Conservation (phyloP, 2,329 filamentous ascomycete species). For the Colletotrichum coccodes region DNA sequence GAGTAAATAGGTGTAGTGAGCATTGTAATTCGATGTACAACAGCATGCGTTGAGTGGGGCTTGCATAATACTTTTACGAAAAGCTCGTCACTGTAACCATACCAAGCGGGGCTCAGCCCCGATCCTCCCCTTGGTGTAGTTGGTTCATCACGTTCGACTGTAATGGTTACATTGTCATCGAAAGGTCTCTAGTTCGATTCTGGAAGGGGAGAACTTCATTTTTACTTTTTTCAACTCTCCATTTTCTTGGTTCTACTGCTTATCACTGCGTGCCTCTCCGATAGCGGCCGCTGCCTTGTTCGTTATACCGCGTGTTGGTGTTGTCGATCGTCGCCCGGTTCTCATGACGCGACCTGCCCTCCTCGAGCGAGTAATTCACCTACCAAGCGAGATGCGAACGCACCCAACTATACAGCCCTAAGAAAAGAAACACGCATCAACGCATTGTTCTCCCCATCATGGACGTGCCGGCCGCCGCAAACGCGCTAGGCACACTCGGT, state of each 20-base stretch:
- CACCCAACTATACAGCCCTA: too few relatives aligned
- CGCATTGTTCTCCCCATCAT: slow-evolving; percentile 44
- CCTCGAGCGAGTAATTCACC: too few relatives aligned
- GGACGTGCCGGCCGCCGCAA: slow-evolving; percentile 65
- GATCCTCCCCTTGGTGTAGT: slow-evolving; percentile 31
- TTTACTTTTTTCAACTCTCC: slow-evolving; percentile 34
- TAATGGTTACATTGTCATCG: slow-evolving; percentile 30
- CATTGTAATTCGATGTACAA: too few relatives aligned
- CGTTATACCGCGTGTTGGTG: background rate
- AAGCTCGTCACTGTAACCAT: background rate
- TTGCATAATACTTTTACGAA: too few relatives aligned
- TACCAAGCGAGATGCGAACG: too few relatives aligned
- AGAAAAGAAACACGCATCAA: too few relatives aligned
- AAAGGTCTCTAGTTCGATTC: slow-evolving; percentile 34
- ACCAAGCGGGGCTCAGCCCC: slow-evolving; percentile 24
- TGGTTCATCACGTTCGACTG: slow-evolving; percentile 35
- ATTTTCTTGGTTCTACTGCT: background rate
- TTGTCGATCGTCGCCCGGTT: background rate
- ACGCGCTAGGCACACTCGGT: slow-evolving; percentile 68
- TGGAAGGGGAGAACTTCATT: slow-evolving; percentile 25
- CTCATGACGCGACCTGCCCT: background rate
- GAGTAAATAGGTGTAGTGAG: too few relatives aligned
- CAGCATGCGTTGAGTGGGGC: too few relatives aligned
- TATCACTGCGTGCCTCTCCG: background rate
- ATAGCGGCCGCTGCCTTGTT: background rate